Evolutionary conservation across 2,329 filamentous ascomycete genomes (phyloP).

Genomic region (Nakataea oryzae): DNA sequence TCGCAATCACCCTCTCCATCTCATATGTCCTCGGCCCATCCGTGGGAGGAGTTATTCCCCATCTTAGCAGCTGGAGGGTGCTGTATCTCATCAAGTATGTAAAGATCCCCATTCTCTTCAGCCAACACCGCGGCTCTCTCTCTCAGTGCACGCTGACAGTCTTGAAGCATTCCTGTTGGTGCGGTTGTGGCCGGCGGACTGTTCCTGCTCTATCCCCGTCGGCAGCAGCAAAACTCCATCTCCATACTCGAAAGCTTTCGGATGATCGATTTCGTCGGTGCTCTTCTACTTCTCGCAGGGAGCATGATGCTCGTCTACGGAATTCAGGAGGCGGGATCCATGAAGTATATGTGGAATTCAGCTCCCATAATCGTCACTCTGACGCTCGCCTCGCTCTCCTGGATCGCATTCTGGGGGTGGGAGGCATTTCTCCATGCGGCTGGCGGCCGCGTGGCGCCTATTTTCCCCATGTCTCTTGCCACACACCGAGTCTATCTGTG

Average conservation of each 20-base stretch:
- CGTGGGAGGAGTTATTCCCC: constrained; percentile 44
- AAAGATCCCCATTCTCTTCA: neutral
- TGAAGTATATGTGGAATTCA: constrained; percentile 39
- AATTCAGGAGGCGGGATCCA: constrained; percentile 45
- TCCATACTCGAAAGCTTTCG: constrained; percentile 3
- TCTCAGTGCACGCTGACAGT: neutral
- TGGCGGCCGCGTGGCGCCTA: constrained; percentile 33
- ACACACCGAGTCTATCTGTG: constrained; percentile 37
- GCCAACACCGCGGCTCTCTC: too few relatives aligned
- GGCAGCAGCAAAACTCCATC: neutral
- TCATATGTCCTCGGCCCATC: constrained; percentile 49
- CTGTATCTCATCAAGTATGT: constrained; percentile 52
- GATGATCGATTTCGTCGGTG: constrained; percentile 9
- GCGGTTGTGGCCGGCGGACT: constrained; percentile 33
- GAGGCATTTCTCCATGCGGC: constrained; percentile 31
- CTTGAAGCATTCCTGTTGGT: constrained; percentile 37
- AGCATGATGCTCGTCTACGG: constrained; percentile 45
- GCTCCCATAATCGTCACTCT: constrained; percentile 38
- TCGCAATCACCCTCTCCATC: constrained; percentile 44
- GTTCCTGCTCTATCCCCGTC: constrained; percentile 20
- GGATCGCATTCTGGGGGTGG: constrained; percentile 38
- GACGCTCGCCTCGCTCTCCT: constrained; percentile 34
- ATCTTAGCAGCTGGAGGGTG: constrained; percentile 45
- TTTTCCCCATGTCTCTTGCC: constrained; percentile 42
- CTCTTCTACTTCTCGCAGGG: constrained; percentile 33